These are phyloP conservation scores for Caulochytrium protostelioides DNA, from an alignment of 371 early-diverging fungal genomes.

Conservation along the genomic window DNA sequence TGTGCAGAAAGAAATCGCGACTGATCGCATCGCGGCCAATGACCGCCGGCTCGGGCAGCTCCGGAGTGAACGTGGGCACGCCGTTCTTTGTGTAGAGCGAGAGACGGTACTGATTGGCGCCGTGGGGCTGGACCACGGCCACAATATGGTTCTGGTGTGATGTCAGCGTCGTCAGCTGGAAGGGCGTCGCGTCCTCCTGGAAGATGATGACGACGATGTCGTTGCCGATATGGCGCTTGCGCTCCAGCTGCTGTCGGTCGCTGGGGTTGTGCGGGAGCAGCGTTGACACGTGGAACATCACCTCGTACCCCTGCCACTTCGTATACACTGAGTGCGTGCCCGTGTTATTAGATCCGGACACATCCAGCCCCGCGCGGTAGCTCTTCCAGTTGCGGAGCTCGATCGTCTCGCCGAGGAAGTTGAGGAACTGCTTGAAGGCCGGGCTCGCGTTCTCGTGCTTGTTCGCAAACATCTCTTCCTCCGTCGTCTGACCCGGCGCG, in stretches of 20 bases:
- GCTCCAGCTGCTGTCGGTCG: constrained; percentile 56
- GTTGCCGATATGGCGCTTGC: constrained; percentile 69
- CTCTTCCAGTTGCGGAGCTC: constrained; percentile 49
- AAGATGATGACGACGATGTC: constrained; percentile 35
- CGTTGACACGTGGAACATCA: constrained; percentile 71
- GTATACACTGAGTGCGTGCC: constrained; percentile 50
- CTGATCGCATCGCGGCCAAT: constrained; percentile 20
- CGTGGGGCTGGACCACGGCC: constrained; percentile 19
- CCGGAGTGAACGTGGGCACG: constrained; percentile 28
- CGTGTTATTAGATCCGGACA: constrained; percentile 37
- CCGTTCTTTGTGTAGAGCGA: constrained; percentile 11
- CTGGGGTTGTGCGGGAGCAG: constrained; percentile 42
- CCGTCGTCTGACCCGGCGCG: constrained; percentile 39
- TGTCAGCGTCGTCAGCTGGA: constrained; percentile 17
- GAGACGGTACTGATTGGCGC: constrained; percentile 1
- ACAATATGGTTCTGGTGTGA: constrained; percentile 30
- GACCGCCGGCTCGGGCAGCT: constrained; percentile 25
- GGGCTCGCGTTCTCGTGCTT: constrained; percentile 25
- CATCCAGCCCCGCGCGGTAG: constrained; percentile 61
- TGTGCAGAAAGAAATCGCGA: constrained; percentile 30
- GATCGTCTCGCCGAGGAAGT: constrained; percentile 45
- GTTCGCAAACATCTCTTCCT: constrained; percentile 57
- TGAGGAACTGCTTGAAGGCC: constrained; percentile 37
- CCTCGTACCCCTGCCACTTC: constrained; percentile 53
- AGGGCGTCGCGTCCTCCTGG: constrained; percentile 18